Evolutionary conservation across 129 eudicot species (phyloP).

Genomic region (Pseudognaphalium luteoalbum): DNA sequence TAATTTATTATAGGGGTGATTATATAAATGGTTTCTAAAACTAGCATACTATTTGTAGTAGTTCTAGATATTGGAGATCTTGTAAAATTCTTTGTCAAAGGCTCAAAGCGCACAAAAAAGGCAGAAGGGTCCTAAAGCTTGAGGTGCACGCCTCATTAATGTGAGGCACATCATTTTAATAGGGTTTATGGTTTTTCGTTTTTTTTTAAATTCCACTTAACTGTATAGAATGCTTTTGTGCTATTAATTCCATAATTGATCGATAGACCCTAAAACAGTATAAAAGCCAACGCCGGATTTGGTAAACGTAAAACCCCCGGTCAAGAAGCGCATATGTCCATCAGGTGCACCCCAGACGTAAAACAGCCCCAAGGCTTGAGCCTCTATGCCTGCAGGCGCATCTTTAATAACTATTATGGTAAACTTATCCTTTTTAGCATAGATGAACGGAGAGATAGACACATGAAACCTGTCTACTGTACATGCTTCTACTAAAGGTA

Average conservation of each 20-base stretch:
- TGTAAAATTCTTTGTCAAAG: background rate
- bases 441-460: background rate
- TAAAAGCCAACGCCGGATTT: no score
- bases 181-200: no score
- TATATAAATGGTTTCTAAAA: background rate
- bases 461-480: constrained; percentile 11
- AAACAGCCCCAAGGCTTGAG: background rate
- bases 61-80: background rate
- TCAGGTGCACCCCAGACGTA: no score
- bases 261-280: background rate
- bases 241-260: background rate
- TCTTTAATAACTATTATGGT: background rate
- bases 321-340: no score
- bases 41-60: background rate
- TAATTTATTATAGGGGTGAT: background rate
- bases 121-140: no score
- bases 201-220: no score
- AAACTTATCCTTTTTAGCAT: background rate
- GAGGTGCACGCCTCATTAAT: no score
- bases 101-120: no score
- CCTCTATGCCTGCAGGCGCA: background rate
- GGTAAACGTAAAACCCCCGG: no score
- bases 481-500: background rate
- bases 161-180: no score
- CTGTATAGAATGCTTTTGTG: background rate